A percentile compares a stretch with the other conserved stretches of the same genome.
phyloP scores from a whole-genome alignment of 768 basidiomycete species.

The Calocybe cyanea region DNA sequence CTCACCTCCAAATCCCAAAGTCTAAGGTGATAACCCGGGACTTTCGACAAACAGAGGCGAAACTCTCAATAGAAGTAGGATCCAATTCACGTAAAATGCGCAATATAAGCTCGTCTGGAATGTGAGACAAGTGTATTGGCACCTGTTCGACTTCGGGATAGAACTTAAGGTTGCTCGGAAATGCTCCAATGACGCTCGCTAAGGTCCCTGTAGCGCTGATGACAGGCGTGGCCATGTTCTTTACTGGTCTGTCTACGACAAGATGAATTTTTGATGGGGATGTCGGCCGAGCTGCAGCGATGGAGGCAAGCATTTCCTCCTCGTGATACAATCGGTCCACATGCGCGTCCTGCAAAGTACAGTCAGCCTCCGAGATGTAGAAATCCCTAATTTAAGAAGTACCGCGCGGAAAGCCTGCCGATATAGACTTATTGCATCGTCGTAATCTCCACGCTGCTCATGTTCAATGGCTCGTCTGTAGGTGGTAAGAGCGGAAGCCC shows the following conservation, averaged over 20 bases:
- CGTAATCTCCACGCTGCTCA: conserved; percentile 72
- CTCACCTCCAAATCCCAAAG: conserved; percentile 71
- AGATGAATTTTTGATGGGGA: conserved; percentile 1
- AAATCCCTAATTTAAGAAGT: conserved; percentile 6
- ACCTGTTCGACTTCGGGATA: conserved; percentile 65
- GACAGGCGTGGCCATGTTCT: conserved; percentile 16
- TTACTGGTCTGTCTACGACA: conserved; percentile 14
- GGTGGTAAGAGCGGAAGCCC: conserved; percentile 50
- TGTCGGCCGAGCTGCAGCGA: conserved; percentile 25
- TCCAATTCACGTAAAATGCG: conserved; percentile 65
- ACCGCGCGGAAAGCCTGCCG: conserved; percentile 74
- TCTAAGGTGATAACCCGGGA: conserved; percentile 72
- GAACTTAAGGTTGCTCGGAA: conserved; percentile 52
- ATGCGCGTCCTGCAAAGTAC: conserved; percentile 45
- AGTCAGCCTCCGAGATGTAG: conserved; percentile 2
- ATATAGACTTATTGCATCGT: conserved; percentile 74
- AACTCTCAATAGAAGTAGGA: conserved; percentile 67
- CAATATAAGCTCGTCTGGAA: conserved; percentile 79
- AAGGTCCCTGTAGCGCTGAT: conserved; percentile 35
- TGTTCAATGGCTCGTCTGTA: conserved; percentile 69
- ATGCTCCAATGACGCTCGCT: conserved; percentile 43
- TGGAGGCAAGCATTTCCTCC: conserved; percentile 45
- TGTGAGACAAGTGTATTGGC: conserved; percentile 46
- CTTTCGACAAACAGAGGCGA: conserved; percentile 70
- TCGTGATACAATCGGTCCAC: conserved; percentile 70